Evolutionary conservation across 1,139 yeast genomes (phyloP), one percentile per base, ranked within the genome.

Genomic region (Debaryomyces psychrophilus): DNA sequence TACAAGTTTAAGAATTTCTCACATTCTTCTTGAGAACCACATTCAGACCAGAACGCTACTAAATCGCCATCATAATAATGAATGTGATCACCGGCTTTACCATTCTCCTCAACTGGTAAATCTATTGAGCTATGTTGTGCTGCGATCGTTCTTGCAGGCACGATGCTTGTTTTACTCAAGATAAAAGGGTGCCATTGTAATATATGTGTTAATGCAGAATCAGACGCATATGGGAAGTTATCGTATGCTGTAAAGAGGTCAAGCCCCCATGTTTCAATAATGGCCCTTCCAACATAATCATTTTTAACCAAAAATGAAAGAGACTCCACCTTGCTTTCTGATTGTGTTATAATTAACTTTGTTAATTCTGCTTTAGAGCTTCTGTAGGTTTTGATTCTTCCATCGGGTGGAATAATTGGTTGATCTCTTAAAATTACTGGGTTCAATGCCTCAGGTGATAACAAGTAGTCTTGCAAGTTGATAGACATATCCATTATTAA

Each of bases 151-250:
- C 74, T 71, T 7, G 76, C 58, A n/a, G 90, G 88, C 0, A 93
- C 79, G 9, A 92, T 66, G 0, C 90, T 87, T 4, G 95, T 75
- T 57, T 82, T 85, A 45, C 87, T 77, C 54, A 92, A 74, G 34
- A 86, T 69, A 41, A 79, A 80, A 9, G 96, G 96, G 62, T 93
- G 99, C 99, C 98, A 93, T 64, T 90, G 97, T 53, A 90, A 71
- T 31, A 90, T 73, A 63, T 93, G 98, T 20, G 90, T 81, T 44
- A 92, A 62, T 0, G 95, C 89, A 9, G 83, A 77, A 51, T 81
- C 82, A 2, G 87, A 85, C 25, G 80, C 79, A 54, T 60, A 70
- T 14, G 80, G 79, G 66, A 88, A 87, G 60, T 79, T 79, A 28
- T 69, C 72, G 65, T 87, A 90, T 41, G 76, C 73, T 60, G 87